Base-by-base conservation (phyloP, 2,329 filamentous ascomycete species). In the Colletotrichum eremochloae region DNA sequence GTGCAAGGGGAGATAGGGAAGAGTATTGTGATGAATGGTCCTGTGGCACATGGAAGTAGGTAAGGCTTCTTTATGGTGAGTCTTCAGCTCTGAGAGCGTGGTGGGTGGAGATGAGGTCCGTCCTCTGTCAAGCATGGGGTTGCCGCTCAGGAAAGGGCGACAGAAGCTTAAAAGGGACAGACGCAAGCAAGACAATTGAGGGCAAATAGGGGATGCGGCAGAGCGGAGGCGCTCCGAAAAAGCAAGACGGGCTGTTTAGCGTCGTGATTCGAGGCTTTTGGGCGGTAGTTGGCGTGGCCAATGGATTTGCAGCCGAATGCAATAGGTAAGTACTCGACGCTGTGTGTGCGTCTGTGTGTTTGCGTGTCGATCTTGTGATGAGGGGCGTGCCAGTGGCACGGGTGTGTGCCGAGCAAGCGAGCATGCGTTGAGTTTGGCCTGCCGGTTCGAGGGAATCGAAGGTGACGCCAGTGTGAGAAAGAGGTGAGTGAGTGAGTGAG, bases 101-200 rank as follows among this genome's bases (percentile, higher is more conserved):
- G 50, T 58, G 55, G 14, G 57, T 67, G 68, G 48, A 64, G 33
- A 69, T 65, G 66, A 65, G 61, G 66, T 63, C 69, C 69, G 55
- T 61, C 46, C 69, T 61, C 66, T 12, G 38, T n/a, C 60, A 46
- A 55, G 66, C 42, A 69, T 72, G 60, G 40, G 60, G 55, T 72
- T 65, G 24, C 31, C 55, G 66, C 55, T 72, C 69, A 72, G 60
- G 53, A 69, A 72, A 72, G 69, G 69, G 69, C 69, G 69, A 72
- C 69, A 72, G 69, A 72, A 72, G 69, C 60, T 72, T 72, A 69
- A 72, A 65, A 69, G 69, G 66, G 66, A 72, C 69, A 60, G 69
- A 64, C 66, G 66, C 66, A 72, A 48, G 69, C 69, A 61, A 72
- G 69, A 72, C 66, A 72, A 60, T 64, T 46, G 66, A 69, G 53